Base-by-base conservation (phyloP, 2,329 filamentous ascomycete genomes). In the Macrophomina phaseolina region DNA sequence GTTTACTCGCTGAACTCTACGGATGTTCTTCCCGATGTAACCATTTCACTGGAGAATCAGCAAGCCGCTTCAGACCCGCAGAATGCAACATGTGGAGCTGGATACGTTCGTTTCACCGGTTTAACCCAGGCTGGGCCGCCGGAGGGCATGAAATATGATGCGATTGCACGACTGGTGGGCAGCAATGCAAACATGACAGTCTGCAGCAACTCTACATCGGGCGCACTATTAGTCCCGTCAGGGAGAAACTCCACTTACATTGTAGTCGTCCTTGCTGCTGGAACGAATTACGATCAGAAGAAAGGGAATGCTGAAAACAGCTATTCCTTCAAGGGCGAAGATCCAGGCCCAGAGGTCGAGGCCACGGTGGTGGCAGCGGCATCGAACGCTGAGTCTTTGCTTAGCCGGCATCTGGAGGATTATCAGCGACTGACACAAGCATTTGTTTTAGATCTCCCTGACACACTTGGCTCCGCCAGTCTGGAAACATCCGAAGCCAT, bases 231-330 rank as follows among this genome's bases (percentile, higher is more conserved):
- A 0, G 63, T 76, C 4, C 32, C 11, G 1, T 67, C 70, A 5
- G 11, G n/a, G 1, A 61, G 61, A 12, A 51, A 69, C 4, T 69
- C 75, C 5, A 73, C 67, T 2, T 72, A 69, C 9, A 49, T 81
- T 9, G 76, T 77, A 7, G 69, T 87, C 8, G 75, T 85, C 0
- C 71, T 86, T 16, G 79, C 80, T 1, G 77, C 77, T 2, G 77
- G 72, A 2, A 85, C 84, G 1, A 79, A 86, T 67, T 87, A 84
- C 64, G 83, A 86, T 56, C 75, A 82, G 64, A 81, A 76, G 3
- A 81, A 82, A 40, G 85, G 86, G 1, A 84, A 80, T 55, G 73
- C 77, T 0, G 76, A 75, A 16, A 71, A 71, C 66, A 71, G 75
- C 11, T 87, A 80, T 71, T 83, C 82, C 0, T 87, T 86, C 73